Conservation (phyloP, 441 rosid genomes). For the Brassica hybrid region DNA sequence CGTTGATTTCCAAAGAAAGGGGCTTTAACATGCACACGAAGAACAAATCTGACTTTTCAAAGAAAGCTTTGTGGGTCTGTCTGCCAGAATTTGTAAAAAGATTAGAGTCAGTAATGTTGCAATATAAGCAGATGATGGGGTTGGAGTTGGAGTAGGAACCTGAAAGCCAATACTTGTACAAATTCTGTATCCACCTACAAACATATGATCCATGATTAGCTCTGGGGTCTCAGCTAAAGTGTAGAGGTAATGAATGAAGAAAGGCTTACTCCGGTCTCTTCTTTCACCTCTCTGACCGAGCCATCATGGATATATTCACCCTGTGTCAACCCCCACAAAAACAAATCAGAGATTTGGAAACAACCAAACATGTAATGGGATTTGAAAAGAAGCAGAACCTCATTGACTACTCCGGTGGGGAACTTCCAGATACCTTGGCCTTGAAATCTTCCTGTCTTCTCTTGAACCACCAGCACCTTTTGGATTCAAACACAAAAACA, state of each 20-base stretch:
- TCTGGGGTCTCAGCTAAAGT: conserved; percentile 6
- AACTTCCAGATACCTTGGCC: conserved; percentile 82
- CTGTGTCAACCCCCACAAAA: conserved; percentile 41
- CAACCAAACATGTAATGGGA: background rate
- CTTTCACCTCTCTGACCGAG: conserved; percentile 80
- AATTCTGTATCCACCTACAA: conserved; percentile 70
- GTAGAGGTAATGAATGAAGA: background rate
- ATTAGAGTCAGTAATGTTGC: conserved; percentile 20
- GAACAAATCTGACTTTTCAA: conserved; percentile 80
- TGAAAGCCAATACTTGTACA: conserved; percentile 70
- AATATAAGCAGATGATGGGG: conserved; percentile 10
- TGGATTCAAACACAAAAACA: conserved; percentile 29
- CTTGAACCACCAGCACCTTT: conserved; percentile 82
- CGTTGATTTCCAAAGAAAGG: conserved; percentile 62
- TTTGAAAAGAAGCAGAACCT: conserved; percentile 47
- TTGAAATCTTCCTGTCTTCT: conserved; percentile 60
- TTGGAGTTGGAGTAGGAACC: conserved; percentile 52
- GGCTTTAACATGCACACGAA: conserved; percentile 84
- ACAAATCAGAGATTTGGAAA: conserved; percentile 26
- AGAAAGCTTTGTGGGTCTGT: conserved; percentile 77
- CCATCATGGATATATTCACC: conserved; percentile 75
- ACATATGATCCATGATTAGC: conserved; percentile 18
- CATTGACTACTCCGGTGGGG: conserved; percentile 87
- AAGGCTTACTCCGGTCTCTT: conserved; percentile 82
- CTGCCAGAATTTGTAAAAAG: conserved; percentile 40